Evolutionary conservation across 805 yeast species (phyloP).

Genomic region (Millerago galiae): DNA sequence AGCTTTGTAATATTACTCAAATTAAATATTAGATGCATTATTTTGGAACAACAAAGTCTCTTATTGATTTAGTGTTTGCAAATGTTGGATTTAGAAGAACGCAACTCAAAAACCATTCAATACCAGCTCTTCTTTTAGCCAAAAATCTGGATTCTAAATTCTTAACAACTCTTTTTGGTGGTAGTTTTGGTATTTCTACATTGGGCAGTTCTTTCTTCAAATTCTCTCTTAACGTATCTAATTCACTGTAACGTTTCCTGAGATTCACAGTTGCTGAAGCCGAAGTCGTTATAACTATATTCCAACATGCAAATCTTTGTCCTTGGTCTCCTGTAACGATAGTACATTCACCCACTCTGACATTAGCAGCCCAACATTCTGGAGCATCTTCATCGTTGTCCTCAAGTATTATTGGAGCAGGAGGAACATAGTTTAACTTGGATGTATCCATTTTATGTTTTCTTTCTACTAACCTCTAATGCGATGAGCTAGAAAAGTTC

Average conservation of each 20-base stretch:
- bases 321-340: conserved; percentile 31
- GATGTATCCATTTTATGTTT: conserved; percentile 1
- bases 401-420: conserved; percentile 34
- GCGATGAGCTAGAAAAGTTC: neutral
- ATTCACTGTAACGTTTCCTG: conserved; percentile 60
- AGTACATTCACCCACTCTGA: conserved; percentile 32
- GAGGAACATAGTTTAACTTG: conserved; percentile 25
- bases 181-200: conserved; percentile 35
- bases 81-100: conserved; percentile 37
- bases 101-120: conserved; percentile 39
- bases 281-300: conserved; percentile 30
- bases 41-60: conserved; percentile 20
- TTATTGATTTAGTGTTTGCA: conserved; percentile 27
- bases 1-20: neutral
- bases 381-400: conserved; percentile 24
- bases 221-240: conserved; percentile 38
- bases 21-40: neutral
- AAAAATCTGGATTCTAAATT: conserved; percentile 27
- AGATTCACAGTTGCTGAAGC: conserved; percentile 32
- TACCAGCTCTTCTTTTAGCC: conserved; percentile 32
- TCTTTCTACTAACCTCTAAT: too few relatives aligned
- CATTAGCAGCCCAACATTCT: conserved; percentile 32
- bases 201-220: conserved; percentile 34
- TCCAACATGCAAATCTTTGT: conserved; percentile 38
- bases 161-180: conserved; percentile 34